Evolutionary conservation across 2,329 filamentous ascomycete genomes (phyloP).

Genomic region (Cordyceps militaris): DNA sequence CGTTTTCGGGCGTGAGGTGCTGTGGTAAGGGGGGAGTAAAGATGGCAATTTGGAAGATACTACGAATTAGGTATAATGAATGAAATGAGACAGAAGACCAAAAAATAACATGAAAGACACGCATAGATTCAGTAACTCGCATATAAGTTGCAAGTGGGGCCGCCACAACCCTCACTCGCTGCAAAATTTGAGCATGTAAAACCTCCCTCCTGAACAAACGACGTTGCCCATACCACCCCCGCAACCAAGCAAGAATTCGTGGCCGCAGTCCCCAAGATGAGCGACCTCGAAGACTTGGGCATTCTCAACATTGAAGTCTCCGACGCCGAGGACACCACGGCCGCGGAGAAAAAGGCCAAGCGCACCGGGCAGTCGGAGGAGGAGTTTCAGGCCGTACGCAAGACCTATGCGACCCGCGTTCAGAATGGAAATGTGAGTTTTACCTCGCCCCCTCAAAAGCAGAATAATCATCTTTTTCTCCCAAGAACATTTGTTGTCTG

Average conservation of each 20-base stretch:
- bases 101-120: too few relatives aligned
- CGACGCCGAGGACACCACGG: conserved; percentile 26
- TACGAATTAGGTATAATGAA: too few relatives aligned
- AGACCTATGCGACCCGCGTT: conserved; percentile 39
- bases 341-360: conserved; percentile 22
- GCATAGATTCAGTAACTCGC: too few relatives aligned
- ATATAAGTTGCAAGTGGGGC: too few relatives aligned
- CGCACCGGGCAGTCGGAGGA: conserved; percentile 42
- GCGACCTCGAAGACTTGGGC: conserved; percentile 21
- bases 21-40: too few relatives aligned
- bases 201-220: neutral
- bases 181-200: neutral
- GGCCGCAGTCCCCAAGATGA: neutral
- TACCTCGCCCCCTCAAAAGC: neutral
- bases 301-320: conserved; percentile 26
- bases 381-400: conserved; percentile 40
- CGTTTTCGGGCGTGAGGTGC: too few relatives aligned
- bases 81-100: too few relatives aligned
- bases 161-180: too few relatives aligned
- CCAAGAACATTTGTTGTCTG: neutral
- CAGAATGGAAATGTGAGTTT: conserved; percentile 49
- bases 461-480: neutral
- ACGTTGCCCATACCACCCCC: neutral
- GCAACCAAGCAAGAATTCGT: neutral
- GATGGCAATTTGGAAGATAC: too few relatives aligned